Conservation (phyloP, 441 rosid species). For the Corymbia citriodora region DNA sequence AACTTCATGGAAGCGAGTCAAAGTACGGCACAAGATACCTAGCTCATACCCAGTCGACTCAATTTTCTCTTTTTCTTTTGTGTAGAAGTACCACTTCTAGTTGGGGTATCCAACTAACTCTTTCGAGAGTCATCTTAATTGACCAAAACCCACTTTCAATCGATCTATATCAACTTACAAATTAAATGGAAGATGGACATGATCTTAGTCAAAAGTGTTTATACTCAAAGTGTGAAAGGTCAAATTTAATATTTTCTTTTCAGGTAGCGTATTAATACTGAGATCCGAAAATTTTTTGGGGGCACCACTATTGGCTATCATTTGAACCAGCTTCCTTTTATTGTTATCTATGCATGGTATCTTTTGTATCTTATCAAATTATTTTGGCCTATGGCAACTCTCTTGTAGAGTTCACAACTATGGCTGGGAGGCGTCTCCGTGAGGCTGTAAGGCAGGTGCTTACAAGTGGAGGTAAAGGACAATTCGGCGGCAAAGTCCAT, state of each 20-base stretch:
- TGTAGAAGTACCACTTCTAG: background rate
- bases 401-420: slow-evolving; percentile 81
- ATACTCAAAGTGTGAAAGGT: background rate
- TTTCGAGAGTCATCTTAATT: background rate
- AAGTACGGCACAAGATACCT: background rate
- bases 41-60: background rate
- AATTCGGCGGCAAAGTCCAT: slow-evolving; percentile 43
- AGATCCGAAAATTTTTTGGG: background rate
- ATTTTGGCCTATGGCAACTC: slow-evolving; percentile 2
- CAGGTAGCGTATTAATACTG: background rate
- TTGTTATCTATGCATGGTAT: background rate
- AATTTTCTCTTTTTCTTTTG: background rate
- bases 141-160: background rate
- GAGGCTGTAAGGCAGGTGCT: slow-evolving; percentile 77
- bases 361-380: background rate
- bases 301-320: background rate
- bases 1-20: background rate
- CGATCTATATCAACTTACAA: background rate
- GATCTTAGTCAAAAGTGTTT: background rate
- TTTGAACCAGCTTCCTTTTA: background rate
- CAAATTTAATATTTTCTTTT: background rate
- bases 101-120: background rate
- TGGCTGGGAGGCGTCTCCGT: slow-evolving; percentile 99
- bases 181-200: background rate
- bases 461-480: slow-evolving; percentile 33